These are phyloP conservation scores for Tolypocladium album DNA, from an alignment of 2,329 filamentous ascomycete genomes.

Conservation along the genomic window DNA sequence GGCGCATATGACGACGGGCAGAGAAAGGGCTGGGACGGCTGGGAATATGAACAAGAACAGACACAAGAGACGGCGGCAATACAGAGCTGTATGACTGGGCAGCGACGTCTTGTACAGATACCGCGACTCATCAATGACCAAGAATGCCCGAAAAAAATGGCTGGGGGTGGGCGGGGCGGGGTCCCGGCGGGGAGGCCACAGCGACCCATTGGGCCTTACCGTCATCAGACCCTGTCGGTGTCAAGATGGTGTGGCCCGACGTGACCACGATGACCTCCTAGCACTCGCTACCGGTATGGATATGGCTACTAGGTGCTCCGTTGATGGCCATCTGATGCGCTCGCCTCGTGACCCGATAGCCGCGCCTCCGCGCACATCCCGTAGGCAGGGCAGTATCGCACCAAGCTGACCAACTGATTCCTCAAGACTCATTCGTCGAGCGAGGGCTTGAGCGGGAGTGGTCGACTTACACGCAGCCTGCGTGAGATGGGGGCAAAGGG, in stretches of 20 bases:
- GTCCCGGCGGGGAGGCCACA: background rate
- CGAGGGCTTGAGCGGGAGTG: background rate
- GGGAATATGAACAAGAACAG: background rate
- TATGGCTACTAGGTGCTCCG: too few species aligned
- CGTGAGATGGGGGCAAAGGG: too few species aligned
- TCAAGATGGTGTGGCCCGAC: background rate
- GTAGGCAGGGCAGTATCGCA: background rate
- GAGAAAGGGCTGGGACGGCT: background rate
- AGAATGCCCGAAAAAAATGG: constrained; percentile 1
- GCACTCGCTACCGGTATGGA: background rate
- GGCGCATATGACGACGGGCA: background rate
- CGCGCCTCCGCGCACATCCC: background rate
- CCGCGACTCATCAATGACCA: background rate
- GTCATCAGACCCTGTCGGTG: constrained; percentile 1
- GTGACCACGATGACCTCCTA: background rate
- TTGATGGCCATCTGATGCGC: background rate
- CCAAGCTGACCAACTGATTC: background rate
- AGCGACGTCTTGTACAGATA: background rate
- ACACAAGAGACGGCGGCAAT: background rate
- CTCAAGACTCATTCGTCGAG: background rate
- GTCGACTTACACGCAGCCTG: background rate
- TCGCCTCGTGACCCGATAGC: background rate
- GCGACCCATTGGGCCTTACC: constrained; percentile 1
- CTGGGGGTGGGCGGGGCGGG: constrained; percentile 3
- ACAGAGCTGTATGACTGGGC: background rate